Base-by-base conservation (phyloP, 2,329 filamentous ascomycete genomes). In the Fonsecaea erecta region DNA sequence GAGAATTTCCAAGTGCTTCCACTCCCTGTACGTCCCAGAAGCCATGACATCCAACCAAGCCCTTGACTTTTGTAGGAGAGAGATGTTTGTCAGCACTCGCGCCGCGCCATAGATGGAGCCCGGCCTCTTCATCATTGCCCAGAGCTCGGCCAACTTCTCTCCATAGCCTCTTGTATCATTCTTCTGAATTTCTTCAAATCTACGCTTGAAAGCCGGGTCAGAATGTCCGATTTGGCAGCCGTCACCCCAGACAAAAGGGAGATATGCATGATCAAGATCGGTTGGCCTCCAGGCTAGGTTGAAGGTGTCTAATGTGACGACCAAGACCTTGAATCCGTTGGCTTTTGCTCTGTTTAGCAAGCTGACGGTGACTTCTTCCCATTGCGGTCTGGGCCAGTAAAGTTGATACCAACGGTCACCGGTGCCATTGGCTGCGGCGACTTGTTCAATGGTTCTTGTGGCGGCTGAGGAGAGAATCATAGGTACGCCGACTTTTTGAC, bases 261-360 rank as follows among this genome's bases (percentile, higher is more conserved):
- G 71, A 71, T 86, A 89, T 2, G 80, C 83, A 2, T 81, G 79
- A 65, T 90, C 87, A 0, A 91, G 80, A 71, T 91, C 89, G 0
- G 79, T 80, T 0, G 88, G 89, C 34, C 90, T 80, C 89, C 89
- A 92, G 0, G 83, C 84, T 14, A 92, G 80, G 12, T 82, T 83
- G 73, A 86, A 90, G 0, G 89, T 91, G 75, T 92, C 90, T 0
- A 92, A 79, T 0, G 90, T 92, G 0, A 92, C 87, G 4, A 92
- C 85, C 0, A 92, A 79, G 0, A 86, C 87, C 46, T 81, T 82
- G 77, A 84, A 92, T 1, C 89, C 89, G 11, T 79, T 81, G 0
- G 75, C 78, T 72, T 85, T 85, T 0, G 88, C 90, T 0, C 88
- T 80, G 0, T 75, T 70, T 1, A 92, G 80, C 26, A 92, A 77